Base-by-base conservation (phyloP, 2,329 filamentous ascomycete genomes). In the Sporothrix luriei region DNA sequence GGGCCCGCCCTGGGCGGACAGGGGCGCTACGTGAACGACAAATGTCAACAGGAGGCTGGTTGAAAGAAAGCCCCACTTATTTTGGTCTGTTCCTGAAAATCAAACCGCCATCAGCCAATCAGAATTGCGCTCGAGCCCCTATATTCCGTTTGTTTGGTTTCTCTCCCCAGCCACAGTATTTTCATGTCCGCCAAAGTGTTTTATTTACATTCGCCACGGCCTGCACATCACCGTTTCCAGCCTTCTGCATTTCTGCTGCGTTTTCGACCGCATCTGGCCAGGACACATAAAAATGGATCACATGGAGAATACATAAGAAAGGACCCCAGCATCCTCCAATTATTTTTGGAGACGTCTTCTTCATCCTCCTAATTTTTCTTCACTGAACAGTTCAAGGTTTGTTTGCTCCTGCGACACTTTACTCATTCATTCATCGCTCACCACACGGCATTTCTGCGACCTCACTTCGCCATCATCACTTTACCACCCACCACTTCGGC, bases 181-280 rank as follows among this genome's bases (percentile, higher is more conserved):
- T 68, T 57, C 5, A 24, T 69, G 52, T 43, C 13, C 43, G 43
- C 61, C 43, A 69, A 46, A 43, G 3, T 40, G 65, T 19, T 68
- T 59, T 68, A 68, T 68, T 68, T 57, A 57, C 66, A 46, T 55
- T 67, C 65, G 49, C 62, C 46, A 66, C 48, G 33, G 29, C 48
- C 10, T 24, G 48, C 46, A 43, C 9, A 16, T 40, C n/a, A 26
- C 40, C 40, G 40, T 16, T 43, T 43, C 40, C 40, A 43, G 40
- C 40, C 40, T 43, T 43, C 40, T 43, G 40, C 40, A 43, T 43
- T 43, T 43, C 40, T 43, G 40, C 40, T 46, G 38, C 57, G 46
- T 26, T 68, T 70, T 46, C 14, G 43, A 4, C 57, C 14, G n/a
- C 38, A 29, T 51, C 55, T 40, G 49, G 49, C 48, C 38, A 46